These are phyloP conservation scores for Fusarium haematococcum DNA, from an alignment of 2,329 filamentous ascomycete species.

Conservation along the genomic window DNA sequence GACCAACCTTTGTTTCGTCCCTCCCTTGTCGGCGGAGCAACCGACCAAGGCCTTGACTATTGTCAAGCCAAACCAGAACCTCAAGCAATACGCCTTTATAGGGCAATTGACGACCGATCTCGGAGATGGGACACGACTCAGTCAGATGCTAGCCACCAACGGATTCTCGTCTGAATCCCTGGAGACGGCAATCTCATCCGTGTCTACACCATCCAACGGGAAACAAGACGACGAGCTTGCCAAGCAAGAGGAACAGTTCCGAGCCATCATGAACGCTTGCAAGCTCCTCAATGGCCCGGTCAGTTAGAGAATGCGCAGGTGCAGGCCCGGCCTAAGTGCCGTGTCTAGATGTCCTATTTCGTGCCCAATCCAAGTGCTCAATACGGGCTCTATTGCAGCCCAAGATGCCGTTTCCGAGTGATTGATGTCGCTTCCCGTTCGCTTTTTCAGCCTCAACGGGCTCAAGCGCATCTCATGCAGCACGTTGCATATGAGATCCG, in stretches of 20 bases:
- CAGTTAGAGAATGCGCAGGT: constrained; percentile 17
- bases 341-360: constrained; percentile 7
- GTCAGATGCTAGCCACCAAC: constrained; percentile 57
- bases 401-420: constrained; percentile 22
- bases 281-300: constrained; percentile 43
- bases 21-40: constrained; percentile 61
- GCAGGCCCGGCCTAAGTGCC: constrained; percentile 18
- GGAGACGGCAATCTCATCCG: constrained; percentile 62
- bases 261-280: constrained; percentile 59
- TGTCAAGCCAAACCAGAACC: constrained; percentile 82
- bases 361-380: constrained; percentile 26
- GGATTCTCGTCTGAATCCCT: constrained; percentile 62
- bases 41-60: constrained; percentile 69
- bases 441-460: constrained; percentile 32
- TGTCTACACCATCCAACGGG: constrained; percentile 48
- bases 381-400: background rate
- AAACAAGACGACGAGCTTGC: constrained; percentile 35
- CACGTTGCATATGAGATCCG: constrained; percentile 24
- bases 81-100: constrained; percentile 73
- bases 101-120: constrained; percentile 68
- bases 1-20: constrained; percentile 82
- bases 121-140: constrained; percentile 56
- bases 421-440: constrained; percentile 26
- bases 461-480: constrained; percentile 27
- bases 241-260: constrained; percentile 59